Evolutionary conservation across 495 filamentous ascomycete species (phyloP), one percentile per base, ranked within the genome.

Genomic region (Umbilicaria muhlenbergii): DNA sequence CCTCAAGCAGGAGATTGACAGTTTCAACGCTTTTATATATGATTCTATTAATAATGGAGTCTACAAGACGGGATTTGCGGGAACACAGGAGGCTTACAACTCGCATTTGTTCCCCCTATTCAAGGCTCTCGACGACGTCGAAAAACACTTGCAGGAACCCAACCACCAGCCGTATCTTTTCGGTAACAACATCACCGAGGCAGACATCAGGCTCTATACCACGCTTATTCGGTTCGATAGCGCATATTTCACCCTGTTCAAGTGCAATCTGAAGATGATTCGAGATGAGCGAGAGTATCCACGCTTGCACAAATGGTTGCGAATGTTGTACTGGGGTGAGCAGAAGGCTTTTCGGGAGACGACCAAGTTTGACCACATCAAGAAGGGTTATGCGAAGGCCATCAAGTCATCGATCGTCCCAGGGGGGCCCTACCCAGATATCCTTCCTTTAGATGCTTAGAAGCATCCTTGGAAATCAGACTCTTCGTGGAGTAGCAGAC

Each of bases 241-340:
- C 21, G 71, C 71, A 13, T 77, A 75, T 42, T 83, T 83, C 57
- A 64, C 76, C 43, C 76, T 81, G 56, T 83, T 83, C 64, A 71
- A 69, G 52, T 80, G 78, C 55, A 84, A 83, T 55, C 34, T 84
- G 38, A 74, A 73, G 46, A 78, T 81, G 64, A 80, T 86, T 44
- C 62, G 79, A 28, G 64, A 69, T 46, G 24, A 28, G 24, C 24
- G 24, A 28, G 80, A 78, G 46, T 88, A 86, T 56, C 83, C 83
- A 11, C 58, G 60, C 5, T 63, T 86, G 28, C 70, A 86, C 51
- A 60, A 58, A 38, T 87, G 83, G 83, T 62, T 84, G 58, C 63
- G 75, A 46, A 62, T 71, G 32, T 60, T 88, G 32, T 87, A 87
- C 60, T 86, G 78, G 72, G 74, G 78, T 48, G 63, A 74, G 14